A percentile compares a stretch with the other conserved stretches of the same genome.
Evolutionary conservation across 1,284 basidiomycete species (phyloP).

Genomic region (Malassezia caprae): DNA sequence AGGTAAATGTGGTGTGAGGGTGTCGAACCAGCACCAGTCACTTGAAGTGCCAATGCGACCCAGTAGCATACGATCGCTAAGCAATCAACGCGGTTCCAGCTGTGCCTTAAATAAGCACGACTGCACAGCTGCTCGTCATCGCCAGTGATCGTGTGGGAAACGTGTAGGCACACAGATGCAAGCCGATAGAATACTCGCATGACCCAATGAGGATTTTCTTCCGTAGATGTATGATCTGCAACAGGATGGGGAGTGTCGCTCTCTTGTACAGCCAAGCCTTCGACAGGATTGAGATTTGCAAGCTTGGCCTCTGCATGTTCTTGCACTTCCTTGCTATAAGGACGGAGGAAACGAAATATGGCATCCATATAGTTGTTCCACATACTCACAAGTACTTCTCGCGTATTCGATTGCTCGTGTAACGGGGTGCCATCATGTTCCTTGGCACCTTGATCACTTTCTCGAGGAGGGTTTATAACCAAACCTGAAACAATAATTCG

Average conservation of each 20-base stretch:
- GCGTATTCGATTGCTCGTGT: conserved; percentile 9
- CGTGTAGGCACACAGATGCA: conserved; percentile 1
- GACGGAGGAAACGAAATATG: not conserved
- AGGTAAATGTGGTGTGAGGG: conserved; percentile 65
- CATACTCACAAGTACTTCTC: not conserved
- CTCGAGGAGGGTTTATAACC: conserved; percentile 64
- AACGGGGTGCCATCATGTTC: not conserved
- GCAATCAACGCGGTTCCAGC: conserved; percentile 85
- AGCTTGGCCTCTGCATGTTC: conserved; percentile 4
- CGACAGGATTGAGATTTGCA: not conserved
- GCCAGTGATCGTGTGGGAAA: conserved; percentile 15
- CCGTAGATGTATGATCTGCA: not conserved
- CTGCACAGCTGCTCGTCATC: not conserved
- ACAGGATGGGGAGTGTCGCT: not conserved
- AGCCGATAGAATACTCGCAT: not conserved
- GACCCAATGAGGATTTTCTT: not conserved
- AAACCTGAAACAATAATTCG: conserved; percentile 85
- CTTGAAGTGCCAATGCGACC: conserved; percentile 62
- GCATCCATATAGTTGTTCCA: not conserved
- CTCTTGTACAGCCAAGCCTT: not conserved
- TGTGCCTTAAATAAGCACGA: conserved; percentile 70
- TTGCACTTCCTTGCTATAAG: conserved; percentile 3
- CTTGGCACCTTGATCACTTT: conserved; percentile 7
- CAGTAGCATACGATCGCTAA: conserved; percentile 73
- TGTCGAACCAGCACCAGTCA: conserved; percentile 58